Evolutionary conservation across 306 rosid species (phyloP).

Genomic region (Pterocarpus macrocarpus): DNA sequence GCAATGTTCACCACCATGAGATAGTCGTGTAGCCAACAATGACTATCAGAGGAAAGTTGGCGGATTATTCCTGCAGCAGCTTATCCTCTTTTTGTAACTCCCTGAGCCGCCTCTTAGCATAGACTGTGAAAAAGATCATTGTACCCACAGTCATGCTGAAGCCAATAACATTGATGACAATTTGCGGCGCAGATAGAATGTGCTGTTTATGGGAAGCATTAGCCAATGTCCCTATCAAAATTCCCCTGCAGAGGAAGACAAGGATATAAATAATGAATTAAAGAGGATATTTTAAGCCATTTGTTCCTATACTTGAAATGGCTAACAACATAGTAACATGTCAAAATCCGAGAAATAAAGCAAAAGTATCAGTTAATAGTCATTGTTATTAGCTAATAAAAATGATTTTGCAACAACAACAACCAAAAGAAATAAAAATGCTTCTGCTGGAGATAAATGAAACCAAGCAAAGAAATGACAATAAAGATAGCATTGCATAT

Average conservation of each 20-base stretch:
- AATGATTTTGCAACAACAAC: background rate
- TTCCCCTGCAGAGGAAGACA: constrained; percentile 69
- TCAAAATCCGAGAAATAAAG: background rate
- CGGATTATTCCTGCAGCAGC: constrained; percentile 58
- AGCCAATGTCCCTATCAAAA: constrained; percentile 76
- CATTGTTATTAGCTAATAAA: background rate
- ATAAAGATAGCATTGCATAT: constrained; percentile 6
- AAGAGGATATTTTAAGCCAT: background rate
- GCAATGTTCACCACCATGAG: constrained; percentile 9
- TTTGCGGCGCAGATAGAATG: constrained; percentile 66
- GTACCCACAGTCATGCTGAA: constrained; percentile 66
- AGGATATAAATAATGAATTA: constrained; percentile 24
- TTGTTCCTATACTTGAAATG: constrained; percentile 21
- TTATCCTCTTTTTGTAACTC: constrained; percentile 64
- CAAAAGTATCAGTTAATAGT: constrained; percentile 1
- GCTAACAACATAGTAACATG: constrained; percentile 11
- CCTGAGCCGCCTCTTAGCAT: constrained; percentile 69
- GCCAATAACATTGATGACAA: constrained; percentile 66
- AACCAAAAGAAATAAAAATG: background rate
- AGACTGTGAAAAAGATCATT: constrained; percentile 69
- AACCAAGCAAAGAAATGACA: constrained; percentile 14
- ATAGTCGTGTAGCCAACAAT: constrained; percentile 12
- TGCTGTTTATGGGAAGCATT: constrained; percentile 66
- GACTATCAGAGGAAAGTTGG: constrained; percentile 34
- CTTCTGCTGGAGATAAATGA: constrained; percentile 4